Evolutionary conservation across 306 rosid species (phyloP).

Genomic region (Dryas alaskensis): DNA sequence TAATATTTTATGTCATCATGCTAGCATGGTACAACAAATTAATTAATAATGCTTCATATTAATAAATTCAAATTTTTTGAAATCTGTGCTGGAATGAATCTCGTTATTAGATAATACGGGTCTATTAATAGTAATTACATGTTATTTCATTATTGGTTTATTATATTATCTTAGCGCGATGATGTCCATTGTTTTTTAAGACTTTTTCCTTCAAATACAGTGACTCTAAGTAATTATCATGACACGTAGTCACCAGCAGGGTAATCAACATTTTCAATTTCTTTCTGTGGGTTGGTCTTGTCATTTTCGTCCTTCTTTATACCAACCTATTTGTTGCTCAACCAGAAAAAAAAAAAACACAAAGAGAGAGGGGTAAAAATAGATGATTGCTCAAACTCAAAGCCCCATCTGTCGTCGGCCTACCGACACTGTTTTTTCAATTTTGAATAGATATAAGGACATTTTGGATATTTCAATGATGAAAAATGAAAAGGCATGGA

Average conservation of each 20-base stretch:
- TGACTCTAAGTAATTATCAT: background rate
- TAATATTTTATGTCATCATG: background rate
- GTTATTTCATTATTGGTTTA: background rate
- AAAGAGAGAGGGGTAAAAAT: conserved; percentile 4
- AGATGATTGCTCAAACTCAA: conserved; percentile 14
- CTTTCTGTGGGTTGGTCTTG: conserved; percentile 33
- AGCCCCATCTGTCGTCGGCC: conserved; percentile 42
- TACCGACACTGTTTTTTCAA: conserved; percentile 55
- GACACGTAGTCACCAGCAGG: conserved; percentile 8
- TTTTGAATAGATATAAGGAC: conserved; percentile 35
- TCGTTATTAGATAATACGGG: background rate
- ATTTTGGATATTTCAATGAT: conserved; percentile 30
- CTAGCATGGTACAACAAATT: background rate
- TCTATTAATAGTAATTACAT: background rate
- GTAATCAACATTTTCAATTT: conserved; percentile 41
- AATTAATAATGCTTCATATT: background rate
- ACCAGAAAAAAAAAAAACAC: background rate
- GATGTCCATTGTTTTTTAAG: background rate
- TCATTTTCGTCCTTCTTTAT: conserved; percentile 34
- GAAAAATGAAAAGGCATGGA: conserved; percentile 9
- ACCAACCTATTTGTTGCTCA: conserved; percentile 32
- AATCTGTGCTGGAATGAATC: background rate
- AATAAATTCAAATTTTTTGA: background rate
- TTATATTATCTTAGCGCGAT: background rate
- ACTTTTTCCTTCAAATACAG: conserved; percentile 6